A percentile compares a stretch with the other conserved stretches of the same genome.
Evolutionary conservation across 2,329 filamentous ascomycete species (phyloP).

Genomic region (Aureobasidium sp.): DNA sequence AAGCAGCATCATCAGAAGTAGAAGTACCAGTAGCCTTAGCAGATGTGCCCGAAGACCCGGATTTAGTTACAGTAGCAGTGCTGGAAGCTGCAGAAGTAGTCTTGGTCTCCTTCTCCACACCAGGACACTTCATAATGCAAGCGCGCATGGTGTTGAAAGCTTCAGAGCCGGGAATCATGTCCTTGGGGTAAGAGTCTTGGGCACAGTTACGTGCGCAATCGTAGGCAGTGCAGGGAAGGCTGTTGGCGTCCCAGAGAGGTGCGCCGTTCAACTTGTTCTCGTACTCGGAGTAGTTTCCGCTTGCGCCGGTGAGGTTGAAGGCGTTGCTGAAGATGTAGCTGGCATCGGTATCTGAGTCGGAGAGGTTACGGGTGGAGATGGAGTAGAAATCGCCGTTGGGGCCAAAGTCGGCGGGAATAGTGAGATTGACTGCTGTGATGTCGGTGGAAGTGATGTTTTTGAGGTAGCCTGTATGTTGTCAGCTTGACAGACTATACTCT

Average conservation of each 20-base stretch:
- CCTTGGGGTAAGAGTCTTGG: slow-evolving; percentile 21
- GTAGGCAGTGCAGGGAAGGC: slow-evolving; percentile 24
- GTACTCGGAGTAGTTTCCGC: slow-evolving; percentile 20
- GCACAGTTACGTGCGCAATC: slow-evolving; percentile 25
- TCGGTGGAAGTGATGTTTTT: slow-evolving; percentile 25
- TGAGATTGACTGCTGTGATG: slow-evolving; percentile 22
- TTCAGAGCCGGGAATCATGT: slow-evolving; percentile 18
- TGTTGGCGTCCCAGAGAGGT: slow-evolving; percentile 24
- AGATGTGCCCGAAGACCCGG: neutral
- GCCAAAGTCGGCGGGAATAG: slow-evolving; percentile 26
- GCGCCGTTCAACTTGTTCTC: slow-evolving; percentile 23
- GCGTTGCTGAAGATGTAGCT: slow-evolving; percentile 21
- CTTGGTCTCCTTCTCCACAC: slow-evolving; percentile 19
- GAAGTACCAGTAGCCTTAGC: neutral
- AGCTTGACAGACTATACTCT: neutral
- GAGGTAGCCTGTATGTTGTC: slow-evolving; percentile 24
- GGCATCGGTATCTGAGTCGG: slow-evolving; percentile 17
- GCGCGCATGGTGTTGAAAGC: slow-evolving; percentile 23
- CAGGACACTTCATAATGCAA: slow-evolving; percentile 24
- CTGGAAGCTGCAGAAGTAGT: slow-evolving; percentile 1
- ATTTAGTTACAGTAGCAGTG: neutral
- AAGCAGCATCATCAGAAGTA: neutral
- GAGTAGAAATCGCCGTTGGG: slow-evolving; percentile 25
- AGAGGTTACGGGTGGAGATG: slow-evolving; percentile 21
- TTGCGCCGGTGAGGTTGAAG: slow-evolving; percentile 24